Evolutionary conservation across 1,139 yeast species (phyloP).

Genomic region (Debaryomyces sp.): DNA sequence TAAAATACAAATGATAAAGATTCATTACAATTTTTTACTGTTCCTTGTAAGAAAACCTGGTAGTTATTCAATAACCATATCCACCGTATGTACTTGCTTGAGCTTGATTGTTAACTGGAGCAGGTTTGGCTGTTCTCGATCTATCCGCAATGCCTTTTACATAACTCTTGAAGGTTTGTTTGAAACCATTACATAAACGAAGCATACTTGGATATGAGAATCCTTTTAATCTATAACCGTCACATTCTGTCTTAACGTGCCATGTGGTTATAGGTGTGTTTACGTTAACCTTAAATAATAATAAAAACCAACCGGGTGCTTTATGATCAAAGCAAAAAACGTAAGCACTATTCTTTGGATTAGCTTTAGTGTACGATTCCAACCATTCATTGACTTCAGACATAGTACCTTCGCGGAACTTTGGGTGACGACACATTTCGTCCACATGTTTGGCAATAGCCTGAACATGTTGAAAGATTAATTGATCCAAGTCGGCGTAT

Average conservation of each 20-base stretch:
- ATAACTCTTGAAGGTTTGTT: constrained; percentile 53
- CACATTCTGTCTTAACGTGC: constrained; percentile 88
- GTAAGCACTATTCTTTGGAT: constrained; percentile 87
- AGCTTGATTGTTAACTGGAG: constrained; percentile 15
- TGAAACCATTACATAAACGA: constrained; percentile 92
- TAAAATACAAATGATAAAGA: constrained; percentile 3
- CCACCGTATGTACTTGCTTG: constrained; percentile 28
- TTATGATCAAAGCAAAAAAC: constrained; percentile 90
- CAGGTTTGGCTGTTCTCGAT: constrained; percentile 19
- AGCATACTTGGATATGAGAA: constrained; percentile 86
- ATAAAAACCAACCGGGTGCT: constrained; percentile 88
- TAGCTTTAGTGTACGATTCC: constrained; percentile 86
- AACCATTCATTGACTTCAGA: constrained; percentile 86
- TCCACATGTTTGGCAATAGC: constrained; percentile 83
- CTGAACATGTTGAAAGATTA: constrained; percentile 85
- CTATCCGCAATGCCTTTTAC: constrained; percentile 25
- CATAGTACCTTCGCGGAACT: constrained; percentile 81
- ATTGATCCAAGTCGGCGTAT: constrained; percentile 89
- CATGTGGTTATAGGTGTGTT: constrained; percentile 76
- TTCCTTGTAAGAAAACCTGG: not conserved
- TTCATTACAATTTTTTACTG: not conserved
- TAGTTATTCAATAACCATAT: constrained; percentile 23
- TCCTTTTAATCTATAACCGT: constrained; percentile 79
- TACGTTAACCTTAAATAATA: constrained; percentile 79
- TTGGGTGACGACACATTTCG: constrained; percentile 84